Base-by-base conservation (phyloP, 345 rosid species). In the Lepidium africanum region DNA sequence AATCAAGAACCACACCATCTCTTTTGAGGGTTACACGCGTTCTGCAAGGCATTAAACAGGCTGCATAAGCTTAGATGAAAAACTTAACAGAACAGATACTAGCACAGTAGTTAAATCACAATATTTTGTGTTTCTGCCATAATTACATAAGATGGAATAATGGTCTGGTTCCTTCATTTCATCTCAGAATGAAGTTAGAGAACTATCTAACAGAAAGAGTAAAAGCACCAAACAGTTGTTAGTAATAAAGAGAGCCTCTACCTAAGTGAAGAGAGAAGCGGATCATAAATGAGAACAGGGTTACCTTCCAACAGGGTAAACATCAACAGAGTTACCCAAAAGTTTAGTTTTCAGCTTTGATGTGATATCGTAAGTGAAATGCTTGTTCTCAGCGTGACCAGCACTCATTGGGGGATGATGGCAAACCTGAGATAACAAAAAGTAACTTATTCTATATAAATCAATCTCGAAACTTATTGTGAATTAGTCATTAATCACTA, bases 371-470 rank as follows among this genome's bases (percentile, higher is more conserved):
- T 92, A 89, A 6, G 76, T 83, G 73, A 92, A 92, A 74, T 88
- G 96, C 25, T 92, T 91, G 63, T 85, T 90, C 81, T 90, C 97
- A 15, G 92, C 96, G 67, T 90, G 98, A 30, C 90, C 98, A 27
- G 92, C 93, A 84, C 98, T 86, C 77, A 90, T 86, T 16, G 98
- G 98, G 49, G 98, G 98, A 71, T 92, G 93, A 83, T 92, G 98
- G 70, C 93, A 79, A 25, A 92, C 96, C 98, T 90, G 80, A 74
- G 70, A 84, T 3, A 48, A 21, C 56, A 43, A 17, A 32, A 39
- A 69, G 32, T 17, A 55, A 43, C 21, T 16, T 59, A 9, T 38
- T 6, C 36, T 25, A 25, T 3, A 30, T 13, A 5, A 39, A 30
- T 42, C 49, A 15, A 33, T 8, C 45, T 9, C 33, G 14, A 59